These are phyloP conservation scores for Cadophora sp. DNA, from an alignment of 2,329 filamentous ascomycete species.

Conservation along the genomic window DNA sequence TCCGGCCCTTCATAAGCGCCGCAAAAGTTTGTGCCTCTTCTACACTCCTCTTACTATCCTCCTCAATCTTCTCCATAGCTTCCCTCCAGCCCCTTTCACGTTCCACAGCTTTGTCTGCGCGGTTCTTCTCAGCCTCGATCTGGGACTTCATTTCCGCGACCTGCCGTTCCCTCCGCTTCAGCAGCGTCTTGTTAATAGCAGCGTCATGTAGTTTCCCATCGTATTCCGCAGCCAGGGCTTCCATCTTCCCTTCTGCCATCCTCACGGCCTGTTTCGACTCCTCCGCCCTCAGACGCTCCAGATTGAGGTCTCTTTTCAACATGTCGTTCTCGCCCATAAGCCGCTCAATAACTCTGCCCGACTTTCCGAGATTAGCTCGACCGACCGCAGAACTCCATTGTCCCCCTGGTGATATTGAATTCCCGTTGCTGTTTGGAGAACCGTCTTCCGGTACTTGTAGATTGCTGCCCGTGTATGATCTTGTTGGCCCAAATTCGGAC, in stretches of 20 bases:
- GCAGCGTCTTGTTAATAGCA: slow-evolving; percentile 72
- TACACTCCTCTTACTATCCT: slow-evolving; percentile 66
- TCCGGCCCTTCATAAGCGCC: slow-evolving; percentile 72
- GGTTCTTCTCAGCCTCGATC: slow-evolving; percentile 68
- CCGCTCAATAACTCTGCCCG: slow-evolving; percentile 79
- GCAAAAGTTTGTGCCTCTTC: slow-evolving; percentile 71
- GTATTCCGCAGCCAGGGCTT: slow-evolving; percentile 70
- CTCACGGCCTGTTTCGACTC: slow-evolving; percentile 74
- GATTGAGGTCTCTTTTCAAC: slow-evolving; percentile 74
- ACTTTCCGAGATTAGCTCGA: slow-evolving; percentile 75
- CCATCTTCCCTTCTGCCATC: slow-evolving; percentile 74
- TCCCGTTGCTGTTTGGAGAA: slow-evolving; percentile 17
- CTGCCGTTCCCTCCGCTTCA: slow-evolving; percentile 77
- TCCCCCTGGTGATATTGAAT: slow-evolving; percentile 24
- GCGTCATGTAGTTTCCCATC: slow-evolving; percentile 73
- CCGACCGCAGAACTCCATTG: slow-evolving; percentile 72
- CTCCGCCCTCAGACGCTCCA: slow-evolving; percentile 69
- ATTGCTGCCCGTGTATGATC: slow-evolving; percentile 33
- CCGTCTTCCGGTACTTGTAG: slow-evolving; percentile 16
- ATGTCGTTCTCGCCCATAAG: slow-evolving; percentile 82
- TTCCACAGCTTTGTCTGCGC: slow-evolving; percentile 63
- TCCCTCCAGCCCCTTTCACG: slow-evolving; percentile 67
- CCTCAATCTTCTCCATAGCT: slow-evolving; percentile 67
- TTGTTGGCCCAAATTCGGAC: slow-evolving; percentile 42
- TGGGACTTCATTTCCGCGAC: slow-evolving; percentile 71